Evolutionary conservation across 1,284 basidiomycete species (phyloP), one percentile per base, ranked within the genome.

Genomic region (Trichosporon coremiiforme): DNA sequence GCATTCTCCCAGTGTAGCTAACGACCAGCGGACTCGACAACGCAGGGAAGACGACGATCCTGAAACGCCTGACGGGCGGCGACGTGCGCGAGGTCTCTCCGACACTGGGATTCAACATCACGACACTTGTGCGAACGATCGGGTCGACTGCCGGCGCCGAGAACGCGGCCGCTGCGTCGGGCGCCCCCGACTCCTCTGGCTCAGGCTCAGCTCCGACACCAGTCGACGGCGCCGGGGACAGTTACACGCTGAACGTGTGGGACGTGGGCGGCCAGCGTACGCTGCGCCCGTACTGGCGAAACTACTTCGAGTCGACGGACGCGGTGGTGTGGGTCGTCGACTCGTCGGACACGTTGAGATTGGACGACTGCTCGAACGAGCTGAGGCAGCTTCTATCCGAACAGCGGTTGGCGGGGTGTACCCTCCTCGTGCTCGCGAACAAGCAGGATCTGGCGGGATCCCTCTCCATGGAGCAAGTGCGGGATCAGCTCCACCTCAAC

Each of bases 251-350:
- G 65, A 97, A 97, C 80, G 92, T 97, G 17, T 95, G 96, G 97
- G 97, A 99, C 81, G 94, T 99, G 38, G 97, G 97, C 33, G 97
- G 97, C 12, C 97, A 99, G 83, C 89, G 91, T 67, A 96, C 94
- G 0, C 88, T 99, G 57, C 88, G 97, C 25, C 95, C 97, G 1
- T 99, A 99, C 82, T 99, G 97, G 97, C 87, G 94, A 38, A 99
- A 99, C 84, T 99, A 99, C 85, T 99, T 99, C 78, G 97, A 99
- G 83, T 92, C 95, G 83, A 99, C 97, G 5, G 97, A 99, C 84
- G 96, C 93, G 3, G 87, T 99, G 64, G 94, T 99, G 38, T 99
- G 97, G 97, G 97, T 99, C 17, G 95, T 99, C 41, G 97, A 99
- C 85, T 95, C 93, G 0, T 89, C 91, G 55, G 97, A 99, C 84